Evolutionary conservation across 2,329 filamentous ascomycete species (phyloP), one percentile per base, ranked within the genome.

Genomic region (Lecanicillium sp.): DNA sequence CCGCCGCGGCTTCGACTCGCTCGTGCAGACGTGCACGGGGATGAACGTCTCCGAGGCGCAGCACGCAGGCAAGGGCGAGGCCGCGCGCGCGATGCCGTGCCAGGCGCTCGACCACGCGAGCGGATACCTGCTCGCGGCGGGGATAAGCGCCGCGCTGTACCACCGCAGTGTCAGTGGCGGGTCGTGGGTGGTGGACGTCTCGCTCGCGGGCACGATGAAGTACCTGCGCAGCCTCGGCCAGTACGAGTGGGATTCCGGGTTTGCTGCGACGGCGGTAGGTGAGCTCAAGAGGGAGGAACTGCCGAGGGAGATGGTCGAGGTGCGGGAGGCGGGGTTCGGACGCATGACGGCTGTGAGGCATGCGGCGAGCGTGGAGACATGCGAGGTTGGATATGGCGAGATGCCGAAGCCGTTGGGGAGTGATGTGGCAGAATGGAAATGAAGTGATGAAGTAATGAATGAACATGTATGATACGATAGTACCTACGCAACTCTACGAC

Each of bases 41-140:
- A 65, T 77, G 52, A 77, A 77, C 32, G 58, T 72, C 2, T 69
- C 69, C 0, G 74, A 79, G 47, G 73, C 72, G 0, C 59, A 68
- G 40, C 61, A 66, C 33, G 64, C 51, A 17, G 64, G 58, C 3
- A 42, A 49, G 0, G 61, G 59, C 0, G 64, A 67, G 33, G 39
- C 55, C 0, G 65, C 67, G 0, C 60, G 62, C 1, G 55, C 64
- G 0, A 56, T 66, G 22, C 74, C 74, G 0, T 74, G 68, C 39
- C 74, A 79, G 51, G 73, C 68, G 0, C 59, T 79, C 0, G 75
- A 79, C 48, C 72, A 79, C 43, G 70, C 64, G 0, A 62, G 62
- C 1, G 75, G 75, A 0, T 78, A 73, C 39, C 58, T 78, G 15
- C 60, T 79, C 1, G 72, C 74, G 0, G 57, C 71, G 0, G 73